Base-by-base conservation (phyloP, 345 rosid species). In the Hypericum androsaemum region DNA sequence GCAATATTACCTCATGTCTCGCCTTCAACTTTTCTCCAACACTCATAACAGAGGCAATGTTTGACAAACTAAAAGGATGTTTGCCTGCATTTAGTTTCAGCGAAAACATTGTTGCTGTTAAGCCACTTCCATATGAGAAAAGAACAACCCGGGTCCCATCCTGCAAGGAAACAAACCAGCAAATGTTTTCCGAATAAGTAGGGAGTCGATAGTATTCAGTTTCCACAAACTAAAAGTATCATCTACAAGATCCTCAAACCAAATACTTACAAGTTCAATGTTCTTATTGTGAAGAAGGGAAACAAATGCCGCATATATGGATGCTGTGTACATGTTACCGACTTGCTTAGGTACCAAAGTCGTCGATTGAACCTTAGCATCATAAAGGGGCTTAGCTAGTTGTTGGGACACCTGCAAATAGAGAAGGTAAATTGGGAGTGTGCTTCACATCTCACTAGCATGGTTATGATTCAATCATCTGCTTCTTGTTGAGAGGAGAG, bases 261-360 rank as follows among this genome's bases (percentile, higher is more conserved):
- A 56, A 13, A 74, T 85, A 22, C 32, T 22, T 22, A 92, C 98
- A 97, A 94, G 61, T 66, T 75, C 76, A 28, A 61, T 66, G 42
- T 80, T 60, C 69, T 80, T 83, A 60, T 79, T 82, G 79, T 94
- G 88, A 73, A 94, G 68, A 37, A 94, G 92, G 49, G 99, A 94
- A 47, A 73, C 90, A 65, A 94, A 86, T 42, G 99, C 99, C 15
- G 97, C 95, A 58, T 88, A 94, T 32, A 94, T 63, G 61, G 99
- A 94, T 61, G 99, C 99, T 0, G 99, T 94, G 72, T 94, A 88
- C 97, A 86, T 94, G 80, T 94, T 94, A 60, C 99, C 99, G n/a
- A 86, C 95, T 88, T 86, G 83, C 60, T 94, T 94, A 22, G 99
- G 99, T 50, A 94, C 36, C 77, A 88, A 71, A 60, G 95, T 86